A percentile compares a stretch with the other conserved stretches of the same genome.
Evolutionary conservation across 495 filamentous ascomycete genomes (phyloP).

Genomic region (Penicillium crystallinum): DNA sequence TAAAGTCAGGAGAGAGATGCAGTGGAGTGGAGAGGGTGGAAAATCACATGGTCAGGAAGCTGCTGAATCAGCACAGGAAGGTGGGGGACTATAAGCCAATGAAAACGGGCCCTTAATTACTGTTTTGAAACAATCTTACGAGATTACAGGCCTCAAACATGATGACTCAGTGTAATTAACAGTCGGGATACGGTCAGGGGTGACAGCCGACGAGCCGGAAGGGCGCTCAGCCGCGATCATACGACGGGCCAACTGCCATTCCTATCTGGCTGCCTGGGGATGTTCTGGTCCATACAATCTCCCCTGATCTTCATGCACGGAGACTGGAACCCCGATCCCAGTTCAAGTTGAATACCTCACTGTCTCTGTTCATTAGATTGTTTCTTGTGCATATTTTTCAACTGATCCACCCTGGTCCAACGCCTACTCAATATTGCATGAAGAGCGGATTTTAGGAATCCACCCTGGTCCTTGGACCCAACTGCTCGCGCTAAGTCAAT

Average conservation of each 20-base stretch:
- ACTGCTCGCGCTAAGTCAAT: slow-evolving; percentile 12
- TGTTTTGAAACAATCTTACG: not conserved
- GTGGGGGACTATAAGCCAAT: slow-evolving; percentile 12
- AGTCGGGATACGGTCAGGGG: slow-evolving; percentile 2
- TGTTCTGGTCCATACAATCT: not conserved
- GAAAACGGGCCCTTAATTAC: slow-evolving; percentile 1
- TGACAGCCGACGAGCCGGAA: slow-evolving; percentile 31
- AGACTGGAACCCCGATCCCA: not conserved
- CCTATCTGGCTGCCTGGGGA: not conserved
- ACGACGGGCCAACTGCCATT: slow-evolving; percentile 24
- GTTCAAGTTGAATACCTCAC: slow-evolving; percentile 3
- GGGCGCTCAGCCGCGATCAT: slow-evolving; percentile 39
- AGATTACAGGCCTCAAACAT: not conserved
- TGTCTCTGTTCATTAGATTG: not conserved
- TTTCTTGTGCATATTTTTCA: not conserved
- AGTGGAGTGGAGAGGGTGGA: not conserved
- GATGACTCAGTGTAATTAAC: not conserved
- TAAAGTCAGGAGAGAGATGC: not conserved
- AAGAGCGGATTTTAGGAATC: slow-evolving; percentile 15
- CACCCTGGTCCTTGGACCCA: slow-evolving; percentile 14
- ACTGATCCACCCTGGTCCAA: slow-evolving; percentile 15
- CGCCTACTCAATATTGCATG: slow-evolving; percentile 7
- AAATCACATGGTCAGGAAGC: slow-evolving; percentile 16
- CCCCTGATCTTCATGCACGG: slow-evolving; percentile 8
- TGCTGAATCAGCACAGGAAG: slow-evolving; percentile 15